phyloP scores from a whole-genome alignment of 2,329 filamentous ascomycete species.

The Aspergillus hortae region DNA sequence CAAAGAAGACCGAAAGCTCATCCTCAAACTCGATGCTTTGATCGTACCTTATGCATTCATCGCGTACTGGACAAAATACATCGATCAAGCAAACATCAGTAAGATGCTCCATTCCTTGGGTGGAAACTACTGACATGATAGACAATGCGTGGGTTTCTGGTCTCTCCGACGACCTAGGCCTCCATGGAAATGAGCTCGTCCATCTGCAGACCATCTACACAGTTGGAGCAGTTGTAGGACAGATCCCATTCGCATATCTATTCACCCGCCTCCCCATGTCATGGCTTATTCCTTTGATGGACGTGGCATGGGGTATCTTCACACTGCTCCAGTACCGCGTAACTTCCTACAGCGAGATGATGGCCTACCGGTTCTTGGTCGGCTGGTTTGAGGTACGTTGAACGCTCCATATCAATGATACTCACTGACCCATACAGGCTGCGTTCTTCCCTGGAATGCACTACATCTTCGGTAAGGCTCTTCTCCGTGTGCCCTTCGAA shows the following conservation, averaged over 20 bases:
- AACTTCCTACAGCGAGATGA: conserved; percentile 48
- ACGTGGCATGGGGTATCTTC: conserved; percentile 55
- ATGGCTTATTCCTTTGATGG: conserved; percentile 50
- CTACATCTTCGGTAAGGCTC: conserved; percentile 28
- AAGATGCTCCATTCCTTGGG: conserved; percentile 6
- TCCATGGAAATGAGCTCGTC: conserved; percentile 54
- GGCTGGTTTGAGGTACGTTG: conserved; percentile 48
- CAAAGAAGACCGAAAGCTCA: conserved; percentile 48
- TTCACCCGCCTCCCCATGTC: conserved; percentile 47
- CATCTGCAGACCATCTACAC: conserved; percentile 54
- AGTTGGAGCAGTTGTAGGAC: conserved; percentile 49
- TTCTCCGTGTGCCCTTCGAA: background rate
- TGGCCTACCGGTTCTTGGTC: conserved; percentile 54
- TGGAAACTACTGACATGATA: conserved; percentile 15
- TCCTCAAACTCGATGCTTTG: conserved; percentile 54
- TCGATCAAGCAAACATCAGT: conserved; percentile 56
- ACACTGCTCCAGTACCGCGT: conserved; percentile 55
- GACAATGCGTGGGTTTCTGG: conserved; percentile 57
- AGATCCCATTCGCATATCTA: conserved; percentile 52
- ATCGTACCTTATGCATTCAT: conserved; percentile 57
- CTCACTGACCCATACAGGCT: conserved; percentile 14
- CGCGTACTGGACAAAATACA: conserved; percentile 55
- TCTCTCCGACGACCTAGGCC: conserved; percentile 50
- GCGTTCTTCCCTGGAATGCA: conserved; percentile 40
- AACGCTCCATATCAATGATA: background rate